phyloP scores from a whole-genome alignment of 495 filamentous ascomycete genomes.

The Platismatia glauca region DNA sequence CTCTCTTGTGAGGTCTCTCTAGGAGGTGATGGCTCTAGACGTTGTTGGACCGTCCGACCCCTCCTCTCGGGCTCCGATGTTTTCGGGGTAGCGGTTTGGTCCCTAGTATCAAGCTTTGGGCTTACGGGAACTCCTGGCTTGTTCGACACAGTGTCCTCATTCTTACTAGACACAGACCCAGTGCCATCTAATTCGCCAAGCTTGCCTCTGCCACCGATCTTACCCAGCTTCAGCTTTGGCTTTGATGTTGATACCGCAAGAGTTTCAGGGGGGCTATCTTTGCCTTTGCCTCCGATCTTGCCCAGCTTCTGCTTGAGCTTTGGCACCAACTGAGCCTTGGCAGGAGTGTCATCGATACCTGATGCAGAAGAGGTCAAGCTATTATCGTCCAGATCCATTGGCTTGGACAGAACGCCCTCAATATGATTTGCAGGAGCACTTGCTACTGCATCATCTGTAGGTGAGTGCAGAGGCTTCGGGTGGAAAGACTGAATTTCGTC shows the following conservation, averaged over 20 bases:
- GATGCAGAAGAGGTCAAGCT: background rate
- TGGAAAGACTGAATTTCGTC: conserved; percentile 10
- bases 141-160: background rate
- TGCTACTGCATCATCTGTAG: background rate
- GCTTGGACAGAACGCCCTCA: background rate
- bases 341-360: background rate
- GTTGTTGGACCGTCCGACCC: conserved; percentile 28
- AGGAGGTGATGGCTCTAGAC: conserved; percentile 3
- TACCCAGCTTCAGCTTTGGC: conserved; percentile 21
- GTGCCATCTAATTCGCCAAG: conserved; percentile 9
- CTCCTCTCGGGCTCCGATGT: conserved; percentile 17
- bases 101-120: background rate
- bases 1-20: conserved; percentile 37
- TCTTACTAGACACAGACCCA: background rate
- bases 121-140: background rate
- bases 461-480: background rate
- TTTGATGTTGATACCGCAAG: conserved; percentile 19
- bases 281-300: background rate
- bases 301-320: background rate
- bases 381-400: background rate
- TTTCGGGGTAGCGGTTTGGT: conserved; percentile 13
- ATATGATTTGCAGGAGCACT: background rate
- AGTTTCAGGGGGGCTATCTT: background rate
- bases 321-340: background rate
- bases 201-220: conserved; percentile 21